These are phyloP conservation scores for Aspergillus japonicus DNA, from an alignment of 2,329 filamentous ascomycete genomes.

Conservation along the genomic window DNA sequence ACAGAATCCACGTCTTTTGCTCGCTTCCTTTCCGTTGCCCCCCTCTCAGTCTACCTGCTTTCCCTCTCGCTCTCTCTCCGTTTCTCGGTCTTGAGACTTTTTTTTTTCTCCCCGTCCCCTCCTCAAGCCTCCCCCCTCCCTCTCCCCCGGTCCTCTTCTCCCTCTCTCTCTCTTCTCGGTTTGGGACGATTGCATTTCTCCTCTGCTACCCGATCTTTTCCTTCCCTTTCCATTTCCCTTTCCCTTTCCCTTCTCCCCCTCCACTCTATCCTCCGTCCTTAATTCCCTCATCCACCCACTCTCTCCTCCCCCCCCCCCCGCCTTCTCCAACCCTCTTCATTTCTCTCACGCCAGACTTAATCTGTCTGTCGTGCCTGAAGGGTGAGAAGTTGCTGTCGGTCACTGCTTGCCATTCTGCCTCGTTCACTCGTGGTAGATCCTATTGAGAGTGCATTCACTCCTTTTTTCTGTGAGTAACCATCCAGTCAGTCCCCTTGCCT, in stretches of 20 bases:
- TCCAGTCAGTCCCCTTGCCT: constrained; percentile 8
- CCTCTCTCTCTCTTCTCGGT: constrained; percentile 10
- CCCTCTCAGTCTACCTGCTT: constrained; percentile 7
- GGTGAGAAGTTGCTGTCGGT: constrained; percentile 21
- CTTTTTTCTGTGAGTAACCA: constrained; percentile 28
- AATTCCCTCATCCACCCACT: constrained; percentile 26
- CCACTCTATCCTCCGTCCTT: constrained; percentile 16
- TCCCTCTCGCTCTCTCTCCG: constrained; percentile 10
- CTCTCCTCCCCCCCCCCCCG: constrained; percentile 29
- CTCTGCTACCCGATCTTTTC: constrained; percentile 14
- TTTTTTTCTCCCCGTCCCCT: constrained; percentile 4
- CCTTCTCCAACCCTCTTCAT: constrained; percentile 22
- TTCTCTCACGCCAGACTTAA: constrained; percentile 21
- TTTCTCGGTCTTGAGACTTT: constrained; percentile 6
- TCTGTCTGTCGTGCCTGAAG: constrained; percentile 25
- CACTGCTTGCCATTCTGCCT: constrained; percentile 25
- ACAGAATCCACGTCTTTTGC: constrained; percentile 20
- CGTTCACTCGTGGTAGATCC: constrained; percentile 38
- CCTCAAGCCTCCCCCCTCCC: background rate
- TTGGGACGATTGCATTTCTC: constrained; percentile 5
- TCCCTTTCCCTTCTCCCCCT: constrained; percentile 26
- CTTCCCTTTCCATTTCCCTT: constrained; percentile 21
- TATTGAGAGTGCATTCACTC: constrained; percentile 18
- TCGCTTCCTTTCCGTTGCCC: constrained; percentile 15
- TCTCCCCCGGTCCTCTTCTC: constrained; percentile 2